These are phyloP conservation scores for Xylaria grammica DNA, from an alignment of 495 filamentous ascomycete genomes.

Conservation along the genomic window DNA sequence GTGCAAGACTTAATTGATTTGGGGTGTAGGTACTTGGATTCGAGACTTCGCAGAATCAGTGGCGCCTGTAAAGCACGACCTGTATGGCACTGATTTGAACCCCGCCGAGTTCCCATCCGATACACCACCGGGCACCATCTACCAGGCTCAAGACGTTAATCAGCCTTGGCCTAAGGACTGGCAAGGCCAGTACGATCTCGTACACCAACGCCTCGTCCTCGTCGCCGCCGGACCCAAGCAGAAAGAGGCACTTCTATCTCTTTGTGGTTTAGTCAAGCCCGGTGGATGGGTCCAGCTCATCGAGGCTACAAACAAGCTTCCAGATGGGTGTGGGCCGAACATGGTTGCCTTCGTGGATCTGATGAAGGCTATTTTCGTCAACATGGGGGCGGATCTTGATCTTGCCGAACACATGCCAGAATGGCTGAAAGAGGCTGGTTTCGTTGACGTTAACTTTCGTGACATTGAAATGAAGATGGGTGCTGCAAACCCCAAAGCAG, in stretches of 20 bases:
- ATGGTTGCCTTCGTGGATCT: neutral
- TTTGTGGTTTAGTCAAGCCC: constrained; percentile 20
- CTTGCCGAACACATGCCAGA: neutral
- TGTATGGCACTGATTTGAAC: neutral
- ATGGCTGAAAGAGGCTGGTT: neutral
- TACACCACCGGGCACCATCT: neutral
- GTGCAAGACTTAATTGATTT: no score
- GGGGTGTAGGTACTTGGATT: no score
- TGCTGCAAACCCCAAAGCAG: no score
- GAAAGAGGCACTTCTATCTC: constrained; percentile 7
- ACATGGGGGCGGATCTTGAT: neutral
- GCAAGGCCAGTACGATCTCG: constrained; percentile 22
- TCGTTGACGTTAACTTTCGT: neutral
- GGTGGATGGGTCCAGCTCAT: constrained; percentile 27
- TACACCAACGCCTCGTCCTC: constrained; percentile 25
- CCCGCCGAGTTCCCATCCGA: neutral
- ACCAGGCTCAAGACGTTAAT: constrained; percentile 22
- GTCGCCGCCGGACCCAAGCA: constrained; percentile 16
- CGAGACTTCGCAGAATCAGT: no score
- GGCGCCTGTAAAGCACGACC: no score
- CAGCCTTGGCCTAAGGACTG: constrained; percentile 24
- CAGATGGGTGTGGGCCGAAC: neutral
- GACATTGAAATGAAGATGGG: no score
- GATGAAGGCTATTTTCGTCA: neutral
- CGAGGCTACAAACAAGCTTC: neutral